A percentile compares a stretch with the other conserved stretches of the same genome.
Evolutionary conservation across 1,284 basidiomycete genomes (phyloP).

Genomic region (Cutaneotrichosporon arboriforme): DNA sequence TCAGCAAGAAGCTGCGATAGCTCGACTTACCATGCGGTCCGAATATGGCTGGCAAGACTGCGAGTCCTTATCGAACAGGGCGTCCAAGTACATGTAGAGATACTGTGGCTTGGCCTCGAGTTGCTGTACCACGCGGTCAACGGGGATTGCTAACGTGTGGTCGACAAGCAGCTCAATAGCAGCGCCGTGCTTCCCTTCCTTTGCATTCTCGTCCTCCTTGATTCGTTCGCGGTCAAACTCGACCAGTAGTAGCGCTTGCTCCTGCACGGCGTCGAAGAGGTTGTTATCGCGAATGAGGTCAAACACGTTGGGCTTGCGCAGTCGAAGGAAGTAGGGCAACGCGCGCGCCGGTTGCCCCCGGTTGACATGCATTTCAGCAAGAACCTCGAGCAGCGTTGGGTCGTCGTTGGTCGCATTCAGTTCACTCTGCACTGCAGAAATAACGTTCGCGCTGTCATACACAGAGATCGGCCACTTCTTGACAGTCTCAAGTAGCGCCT

Average conservation of each 20-base stretch:
- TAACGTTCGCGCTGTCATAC: constrained; percentile 81
- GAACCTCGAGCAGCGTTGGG: constrained; percentile 76
- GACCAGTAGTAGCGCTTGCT: constrained; percentile 83
- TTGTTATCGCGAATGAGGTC: constrained; percentile 91
- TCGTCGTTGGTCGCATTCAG: constrained; percentile 61
- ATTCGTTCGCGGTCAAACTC: constrained; percentile 89
- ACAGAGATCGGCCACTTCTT: constrained; percentile 85
- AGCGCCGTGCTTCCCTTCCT: constrained; percentile 50
- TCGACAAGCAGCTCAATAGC: constrained; percentile 87
- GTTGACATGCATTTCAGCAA: constrained; percentile 83
- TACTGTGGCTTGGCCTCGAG: constrained; percentile 71
- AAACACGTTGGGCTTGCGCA: constrained; percentile 85
- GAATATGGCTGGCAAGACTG: constrained; percentile 73
- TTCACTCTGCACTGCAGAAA: constrained; percentile 78
- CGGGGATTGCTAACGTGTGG: constrained; percentile 92
- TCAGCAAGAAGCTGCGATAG: neutral
- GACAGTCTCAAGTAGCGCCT: constrained; percentile 73
- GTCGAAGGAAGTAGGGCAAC: constrained; percentile 76
- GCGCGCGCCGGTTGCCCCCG: constrained; percentile 93
- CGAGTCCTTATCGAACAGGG: constrained; percentile 80
- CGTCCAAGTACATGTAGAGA: constrained; percentile 89
- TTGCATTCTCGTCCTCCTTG: constrained; percentile 42
- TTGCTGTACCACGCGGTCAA: constrained; percentile 80
- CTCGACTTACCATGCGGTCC: constrained; percentile 63
- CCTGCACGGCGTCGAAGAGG: constrained; percentile 88